Evolutionary conservation across 116 monocot genomes (phyloP).

Genomic region (Iris pallida): DNA sequence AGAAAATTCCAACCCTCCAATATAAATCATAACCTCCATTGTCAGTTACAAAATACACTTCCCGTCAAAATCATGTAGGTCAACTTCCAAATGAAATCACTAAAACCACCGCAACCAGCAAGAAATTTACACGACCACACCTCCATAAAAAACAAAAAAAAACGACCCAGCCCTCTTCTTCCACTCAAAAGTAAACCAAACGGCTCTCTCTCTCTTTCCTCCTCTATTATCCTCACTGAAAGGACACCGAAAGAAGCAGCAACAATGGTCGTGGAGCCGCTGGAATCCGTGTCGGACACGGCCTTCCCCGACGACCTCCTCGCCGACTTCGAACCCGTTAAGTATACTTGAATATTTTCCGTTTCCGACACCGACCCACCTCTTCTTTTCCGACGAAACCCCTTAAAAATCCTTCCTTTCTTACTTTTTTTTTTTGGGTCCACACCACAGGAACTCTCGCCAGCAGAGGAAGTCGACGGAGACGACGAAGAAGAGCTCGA

Average conservation of each 20-base stretch:
- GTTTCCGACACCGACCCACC: background rate
- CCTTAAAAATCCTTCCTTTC: constrained; percentile 10
- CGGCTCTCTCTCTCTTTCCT: background rate
- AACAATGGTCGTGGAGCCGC: background rate
- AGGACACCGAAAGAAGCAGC: background rate
- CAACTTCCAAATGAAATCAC: too few species aligned
- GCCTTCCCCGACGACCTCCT: constrained; percentile 11
- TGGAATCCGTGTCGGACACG: background rate
- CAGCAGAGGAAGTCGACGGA: background rate
- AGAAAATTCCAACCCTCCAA: too few species aligned
- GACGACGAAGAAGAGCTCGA: constrained; percentile 43
- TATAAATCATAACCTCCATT: too few species aligned
- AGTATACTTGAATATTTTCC: background rate
- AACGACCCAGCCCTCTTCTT: too few species aligned
- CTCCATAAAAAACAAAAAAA: too few species aligned
- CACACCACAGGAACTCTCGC: background rate
- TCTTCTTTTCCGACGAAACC: background rate
- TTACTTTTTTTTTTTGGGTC: background rate
- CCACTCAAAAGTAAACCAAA: background rate
- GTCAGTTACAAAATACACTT: too few species aligned
- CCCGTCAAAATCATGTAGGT: too few species aligned
- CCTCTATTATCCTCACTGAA: background rate
- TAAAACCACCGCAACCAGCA: too few species aligned
- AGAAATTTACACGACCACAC: too few species aligned
- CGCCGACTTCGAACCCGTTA: constrained; percentile 18